Conservation (phyloP, 2,329 filamentous ascomycete species). For the Alternaria sp. region DNA sequence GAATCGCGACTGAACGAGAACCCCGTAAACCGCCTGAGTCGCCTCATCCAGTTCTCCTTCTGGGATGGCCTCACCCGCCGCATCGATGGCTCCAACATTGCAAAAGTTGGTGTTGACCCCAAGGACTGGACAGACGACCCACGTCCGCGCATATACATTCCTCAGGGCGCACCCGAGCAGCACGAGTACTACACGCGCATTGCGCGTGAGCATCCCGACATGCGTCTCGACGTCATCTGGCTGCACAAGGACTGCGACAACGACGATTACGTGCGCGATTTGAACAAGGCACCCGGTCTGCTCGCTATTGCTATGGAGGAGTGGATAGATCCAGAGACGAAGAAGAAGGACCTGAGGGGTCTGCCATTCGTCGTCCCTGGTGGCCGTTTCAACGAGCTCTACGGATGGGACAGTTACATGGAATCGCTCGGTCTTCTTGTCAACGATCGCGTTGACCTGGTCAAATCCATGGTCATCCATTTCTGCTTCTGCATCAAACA, state of each 20-base stretch:
- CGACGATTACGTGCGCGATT: constrained; percentile 78
- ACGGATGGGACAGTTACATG: constrained; percentile 99
- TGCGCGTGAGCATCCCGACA: constrained; percentile 78
- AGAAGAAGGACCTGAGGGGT: constrained; percentile 75
- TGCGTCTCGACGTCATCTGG: constrained; percentile 85
- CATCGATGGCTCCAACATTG: constrained; percentile 88
- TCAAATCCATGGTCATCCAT: constrained; percentile 93
- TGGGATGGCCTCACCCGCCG: constrained; percentile 90
- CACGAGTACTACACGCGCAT: constrained; percentile 86
- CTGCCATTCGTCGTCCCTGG: constrained; percentile 97
- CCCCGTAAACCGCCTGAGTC: constrained; percentile 84
- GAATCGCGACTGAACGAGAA: constrained; percentile 94
- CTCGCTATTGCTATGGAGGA: constrained; percentile 90
- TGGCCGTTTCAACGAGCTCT: constrained; percentile 96
- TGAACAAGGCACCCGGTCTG: constrained; percentile 88
- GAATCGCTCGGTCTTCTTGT: constrained; percentile 88
- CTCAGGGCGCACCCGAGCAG: constrained; percentile 83
- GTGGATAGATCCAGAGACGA: constrained; percentile 69
- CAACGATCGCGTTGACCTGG: constrained; percentile 83
- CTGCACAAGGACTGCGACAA: constrained; percentile 77
- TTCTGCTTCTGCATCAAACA: constrained; percentile 99
- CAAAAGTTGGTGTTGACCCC: constrained; percentile 84
- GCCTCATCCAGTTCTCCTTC: constrained; percentile 88
- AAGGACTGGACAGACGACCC: constrained; percentile 96
- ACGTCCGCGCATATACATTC: constrained; percentile 90